These are phyloP conservation scores for Lactarius sanguifluus DNA, from an alignment of 768 basidiomycete species.

Conservation along the genomic window DNA sequence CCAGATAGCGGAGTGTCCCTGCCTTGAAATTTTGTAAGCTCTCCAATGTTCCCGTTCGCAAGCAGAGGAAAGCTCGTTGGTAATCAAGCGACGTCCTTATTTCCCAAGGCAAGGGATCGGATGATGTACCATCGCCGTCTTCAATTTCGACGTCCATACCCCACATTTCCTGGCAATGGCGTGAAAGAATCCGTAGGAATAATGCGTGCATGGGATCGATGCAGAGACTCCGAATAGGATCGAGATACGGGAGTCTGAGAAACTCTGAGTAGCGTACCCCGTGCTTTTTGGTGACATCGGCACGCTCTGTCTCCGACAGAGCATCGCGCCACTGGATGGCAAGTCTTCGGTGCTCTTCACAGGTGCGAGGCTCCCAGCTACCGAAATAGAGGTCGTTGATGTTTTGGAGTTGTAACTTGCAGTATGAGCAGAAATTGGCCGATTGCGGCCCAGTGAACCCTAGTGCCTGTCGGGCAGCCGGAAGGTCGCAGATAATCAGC, in stretches of 20 bases:
- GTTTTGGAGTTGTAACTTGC: too few species aligned
- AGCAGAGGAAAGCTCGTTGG: background rate
- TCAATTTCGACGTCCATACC: background rate
- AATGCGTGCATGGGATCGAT: conserved; percentile 34
- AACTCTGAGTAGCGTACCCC: conserved; percentile 34
- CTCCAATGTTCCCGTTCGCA: background rate
- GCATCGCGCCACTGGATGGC: conserved; percentile 31
- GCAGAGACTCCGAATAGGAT: conserved; percentile 15
- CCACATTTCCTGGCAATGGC: conserved; percentile 27
- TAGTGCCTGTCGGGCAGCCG: too few species aligned
- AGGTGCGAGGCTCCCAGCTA: background rate
- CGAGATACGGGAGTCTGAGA: conserved; percentile 29
- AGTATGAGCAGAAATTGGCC: too few species aligned
- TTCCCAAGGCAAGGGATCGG: background rate
- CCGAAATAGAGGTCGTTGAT: too few species aligned
- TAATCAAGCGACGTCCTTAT: background rate
- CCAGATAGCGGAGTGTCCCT: too few species aligned
- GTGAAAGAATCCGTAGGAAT: conserved; percentile 21
- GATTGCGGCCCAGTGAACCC: too few species aligned
- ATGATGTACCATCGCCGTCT: background rate
- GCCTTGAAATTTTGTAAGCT: background rate
- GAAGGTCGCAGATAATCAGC: background rate
- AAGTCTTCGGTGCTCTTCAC: conserved; percentile 12
- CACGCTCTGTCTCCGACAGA: conserved; percentile 2
- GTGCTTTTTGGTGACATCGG: conserved; percentile 21